Evolutionary conservation across 345 rosid species (phyloP).

Genomic region (Ricinus communis): DNA sequence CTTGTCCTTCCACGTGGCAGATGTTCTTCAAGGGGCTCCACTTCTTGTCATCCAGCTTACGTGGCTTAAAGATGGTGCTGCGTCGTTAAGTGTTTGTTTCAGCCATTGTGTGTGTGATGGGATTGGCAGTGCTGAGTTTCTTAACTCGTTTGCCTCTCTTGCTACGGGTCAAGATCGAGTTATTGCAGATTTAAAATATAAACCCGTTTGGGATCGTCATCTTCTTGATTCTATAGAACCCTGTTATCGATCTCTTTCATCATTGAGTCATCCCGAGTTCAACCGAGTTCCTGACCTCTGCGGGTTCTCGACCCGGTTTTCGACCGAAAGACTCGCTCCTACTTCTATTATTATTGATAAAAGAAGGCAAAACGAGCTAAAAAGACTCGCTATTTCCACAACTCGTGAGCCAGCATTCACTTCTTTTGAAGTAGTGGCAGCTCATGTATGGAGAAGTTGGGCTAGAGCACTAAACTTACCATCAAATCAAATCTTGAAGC

Average conservation of each 20-base stretch:
- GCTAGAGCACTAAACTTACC: slow-evolving; percentile 65
- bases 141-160: slow-evolving; percentile 59
- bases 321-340: slow-evolving; percentile 55
- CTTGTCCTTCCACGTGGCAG: slow-evolving; percentile 54
- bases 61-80: slow-evolving; percentile 77
- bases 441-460: slow-evolving; percentile 92
- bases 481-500: slow-evolving; percentile 59
- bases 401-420: slow-evolving; percentile 43
- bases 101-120: slow-evolving; percentile 82
- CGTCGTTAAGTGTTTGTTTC: slow-evolving; percentile 61
- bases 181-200: slow-evolving; percentile 12
- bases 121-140: slow-evolving; percentile 70
- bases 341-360: slow-evolving; percentile 53
- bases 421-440: slow-evolving; percentile 73
- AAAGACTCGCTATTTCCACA: slow-evolving; percentile 40
- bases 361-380: slow-evolving; percentile 48
- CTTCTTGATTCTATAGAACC: slow-evolving; percentile 41
- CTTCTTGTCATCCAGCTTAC: slow-evolving; percentile 77
- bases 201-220: slow-evolving; percentile 79
- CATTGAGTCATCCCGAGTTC: slow-evolving; percentile 58
- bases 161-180: slow-evolving; percentile 20
- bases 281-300: slow-evolving; percentile 55
- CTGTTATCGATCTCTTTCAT: slow-evolving; percentile 1
- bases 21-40: slow-evolving; percentile 75
- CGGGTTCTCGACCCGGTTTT: slow-evolving; percentile 61